A percentile compares a stretch with the other conserved stretches of the same genome.
phyloP scores from a whole-genome alignment of 2,329 filamentous ascomycete genomes.

The Botrytis fragariae region DNA sequence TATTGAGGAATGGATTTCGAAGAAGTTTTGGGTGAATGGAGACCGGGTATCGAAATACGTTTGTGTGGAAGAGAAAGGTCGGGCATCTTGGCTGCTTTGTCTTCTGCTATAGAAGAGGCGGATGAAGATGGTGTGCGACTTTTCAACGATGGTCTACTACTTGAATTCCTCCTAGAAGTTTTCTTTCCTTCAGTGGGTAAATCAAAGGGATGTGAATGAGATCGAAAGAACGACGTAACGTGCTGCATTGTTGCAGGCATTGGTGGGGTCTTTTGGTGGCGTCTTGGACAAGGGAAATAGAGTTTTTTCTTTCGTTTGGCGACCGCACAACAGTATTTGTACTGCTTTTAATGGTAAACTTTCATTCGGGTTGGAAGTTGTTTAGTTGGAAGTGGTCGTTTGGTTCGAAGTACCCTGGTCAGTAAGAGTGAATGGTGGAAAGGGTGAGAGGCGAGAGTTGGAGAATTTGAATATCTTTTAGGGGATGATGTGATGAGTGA shows the following conservation, averaged over 20 bases:
- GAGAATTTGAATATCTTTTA: not conserved
- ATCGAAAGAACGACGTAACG: constrained; percentile 19
- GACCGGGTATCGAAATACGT: constrained; percentile 31
- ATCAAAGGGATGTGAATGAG: constrained; percentile 13
- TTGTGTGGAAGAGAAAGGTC: constrained; percentile 29
- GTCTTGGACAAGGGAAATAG: not conserved
- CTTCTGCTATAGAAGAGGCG: constrained; percentile 18
- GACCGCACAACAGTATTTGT: not conserved
- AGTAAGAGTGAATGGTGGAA: not conserved
- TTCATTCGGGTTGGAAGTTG: not conserved
- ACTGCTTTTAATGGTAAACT: not conserved
- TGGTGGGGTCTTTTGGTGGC: constrained; percentile 1
- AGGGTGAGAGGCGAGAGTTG: too few species aligned
- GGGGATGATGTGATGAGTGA: not conserved
- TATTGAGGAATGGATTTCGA: constrained; percentile 30
- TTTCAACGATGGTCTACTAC: not conserved
- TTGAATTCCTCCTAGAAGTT: constrained; percentile 7
- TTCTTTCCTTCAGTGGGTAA: constrained; percentile 14
- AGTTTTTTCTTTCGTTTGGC: not conserved
- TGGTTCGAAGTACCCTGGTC: not conserved
- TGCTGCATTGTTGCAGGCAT: constrained; percentile 21
- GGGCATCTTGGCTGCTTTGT: constrained; percentile 28
- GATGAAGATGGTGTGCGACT: constrained; percentile 23
- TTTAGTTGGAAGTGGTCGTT: not conserved
- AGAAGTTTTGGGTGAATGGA: constrained; percentile 32